Base-by-base conservation (phyloP, 2,329 filamentous ascomycete genomes). In the Colletotrichum sp. region DNA sequence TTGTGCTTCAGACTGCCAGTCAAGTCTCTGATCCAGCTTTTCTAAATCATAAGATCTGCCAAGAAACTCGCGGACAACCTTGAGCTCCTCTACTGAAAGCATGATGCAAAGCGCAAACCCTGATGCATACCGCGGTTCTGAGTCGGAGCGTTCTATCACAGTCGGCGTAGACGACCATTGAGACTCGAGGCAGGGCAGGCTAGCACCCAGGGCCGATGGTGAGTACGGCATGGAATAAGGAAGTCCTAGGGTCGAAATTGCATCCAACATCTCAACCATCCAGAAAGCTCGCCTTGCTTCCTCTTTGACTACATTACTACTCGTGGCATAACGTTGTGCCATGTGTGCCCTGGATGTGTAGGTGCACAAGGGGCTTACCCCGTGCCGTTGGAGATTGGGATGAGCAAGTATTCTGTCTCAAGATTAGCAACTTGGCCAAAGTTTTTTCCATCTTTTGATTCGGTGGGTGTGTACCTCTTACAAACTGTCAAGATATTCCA, bases 261-360 rank as follows among this genome's bases (percentile, higher is more conserved):
- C 52, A 0, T 57, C 24, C 52, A 57, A 26, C 52, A 57, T 28
- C 24, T 57, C 52, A 6, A 28, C 52, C 52, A 57, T 57, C 52
- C 24, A 57, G 24, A 57, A 57, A 28, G 52, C 52, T 57, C 24
- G 52, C 7, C 52, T 57, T 0, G 52, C 52, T 57, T 28, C 52
- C 24, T 57, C 52, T 18, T 57, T 0, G 0, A 26, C 52, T 57
- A 57, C 0, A 28, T 0, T 16, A 57, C 24, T 57, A 0, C 21
- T 28, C 13, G 1, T 0, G 2, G 0, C 26, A 28, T 24, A 0
- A 18, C 52, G 52, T 0, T 26, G 52, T 0, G 13, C 0, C 52
- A 57, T 24, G 1, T 0, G 52, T 26, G 21, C 26, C 2, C 52
- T 24, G 52, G 52, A 57, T 0, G 52, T 57, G 18, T 57, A 57